Conservation (phyloP, 2,329 filamentous ascomycete species). For the Fusarium guadeloupense region DNA sequence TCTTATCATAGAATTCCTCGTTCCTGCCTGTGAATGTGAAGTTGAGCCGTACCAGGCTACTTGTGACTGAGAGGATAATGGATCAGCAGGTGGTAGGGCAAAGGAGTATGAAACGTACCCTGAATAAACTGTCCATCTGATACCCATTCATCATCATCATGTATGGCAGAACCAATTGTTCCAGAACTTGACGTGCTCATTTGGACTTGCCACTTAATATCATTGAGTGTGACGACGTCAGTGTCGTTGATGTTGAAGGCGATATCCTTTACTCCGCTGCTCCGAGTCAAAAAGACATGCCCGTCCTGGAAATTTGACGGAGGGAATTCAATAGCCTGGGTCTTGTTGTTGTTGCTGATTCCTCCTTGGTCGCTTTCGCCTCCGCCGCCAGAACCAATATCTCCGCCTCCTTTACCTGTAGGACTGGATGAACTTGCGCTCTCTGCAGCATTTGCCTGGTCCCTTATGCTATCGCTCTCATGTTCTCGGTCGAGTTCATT, state of each 20-base stretch:
- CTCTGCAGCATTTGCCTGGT: neutral
- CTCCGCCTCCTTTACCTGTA: neutral
- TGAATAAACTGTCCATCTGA: neutral
- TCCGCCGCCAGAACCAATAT: neutral
- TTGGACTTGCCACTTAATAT: constrained; percentile 5
- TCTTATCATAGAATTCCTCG: neutral
- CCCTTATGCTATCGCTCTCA: neutral
- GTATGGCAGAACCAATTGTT: neutral
- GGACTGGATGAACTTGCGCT: neutral
- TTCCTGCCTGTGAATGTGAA: neutral
- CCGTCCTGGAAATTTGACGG: neutral
- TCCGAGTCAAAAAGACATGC: neutral
- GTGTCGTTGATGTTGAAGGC: neutral
- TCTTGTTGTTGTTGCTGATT: neutral
- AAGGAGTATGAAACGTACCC: neutral
- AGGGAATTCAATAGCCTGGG: neutral
- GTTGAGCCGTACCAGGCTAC: neutral
- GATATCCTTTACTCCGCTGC: neutral
- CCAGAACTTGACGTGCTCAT: too few relatives aligned
- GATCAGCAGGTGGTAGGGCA: neutral
- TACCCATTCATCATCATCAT: neutral
- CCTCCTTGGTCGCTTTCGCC: neutral
- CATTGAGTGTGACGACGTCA: neutral
- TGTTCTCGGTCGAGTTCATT: constrained; percentile 3
- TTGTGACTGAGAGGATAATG: neutral